Evolutionary conservation across 352 stramenopile species (phyloP).

Genomic region (Phytophthora colocasiae): DNA sequence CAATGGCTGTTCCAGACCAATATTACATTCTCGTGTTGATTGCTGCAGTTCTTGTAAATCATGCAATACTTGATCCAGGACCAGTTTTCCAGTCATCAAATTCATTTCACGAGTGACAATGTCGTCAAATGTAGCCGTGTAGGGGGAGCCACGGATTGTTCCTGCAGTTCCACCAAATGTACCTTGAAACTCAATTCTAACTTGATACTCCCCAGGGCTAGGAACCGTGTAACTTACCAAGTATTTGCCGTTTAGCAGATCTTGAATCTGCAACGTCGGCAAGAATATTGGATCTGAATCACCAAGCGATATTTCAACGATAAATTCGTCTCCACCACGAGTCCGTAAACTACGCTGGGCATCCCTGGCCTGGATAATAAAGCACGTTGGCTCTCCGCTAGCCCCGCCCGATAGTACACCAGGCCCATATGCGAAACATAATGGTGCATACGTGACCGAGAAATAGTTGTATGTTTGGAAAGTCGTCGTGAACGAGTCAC

Average conservation of each 20-base stretch:
- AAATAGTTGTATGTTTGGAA: slow-evolving; percentile 95
- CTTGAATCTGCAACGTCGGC: slow-evolving; percentile 71
- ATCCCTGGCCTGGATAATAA: slow-evolving; percentile 90
- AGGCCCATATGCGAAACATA: slow-evolving; percentile 94
- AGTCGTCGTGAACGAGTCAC: slow-evolving; percentile 95
- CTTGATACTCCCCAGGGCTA: slow-evolving; percentile 81
- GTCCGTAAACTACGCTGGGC: slow-evolving; percentile 76
- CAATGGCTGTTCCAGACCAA: slow-evolving; percentile 76
- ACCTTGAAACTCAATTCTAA: slow-evolving; percentile 92
- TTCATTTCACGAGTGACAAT: slow-evolving; percentile 85
- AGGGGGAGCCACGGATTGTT: slow-evolving; percentile 92
- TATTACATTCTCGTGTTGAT: slow-evolving; percentile 70
- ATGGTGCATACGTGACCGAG: slow-evolving; percentile 85
- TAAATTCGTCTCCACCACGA: slow-evolving; percentile 95
- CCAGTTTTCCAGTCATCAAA: slow-evolving; percentile 81
- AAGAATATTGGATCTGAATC: slow-evolving; percentile 60
- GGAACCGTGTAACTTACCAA: slow-evolving; percentile 91
- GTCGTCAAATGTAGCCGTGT: slow-evolving; percentile 81
- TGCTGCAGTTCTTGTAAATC: slow-evolving; percentile 71
- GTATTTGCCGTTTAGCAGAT: slow-evolving; percentile 95
- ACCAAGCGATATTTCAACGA: slow-evolving; percentile 67
- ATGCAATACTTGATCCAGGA: slow-evolving; percentile 72
- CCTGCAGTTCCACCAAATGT: slow-evolving; percentile 92
- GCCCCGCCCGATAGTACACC: slow-evolving; percentile 90
- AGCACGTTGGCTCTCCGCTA: slow-evolving; percentile 75